Evolutionary conservation across 169 alveolate genomes (phyloP).

Genomic region (Theileria orientalis): DNA sequence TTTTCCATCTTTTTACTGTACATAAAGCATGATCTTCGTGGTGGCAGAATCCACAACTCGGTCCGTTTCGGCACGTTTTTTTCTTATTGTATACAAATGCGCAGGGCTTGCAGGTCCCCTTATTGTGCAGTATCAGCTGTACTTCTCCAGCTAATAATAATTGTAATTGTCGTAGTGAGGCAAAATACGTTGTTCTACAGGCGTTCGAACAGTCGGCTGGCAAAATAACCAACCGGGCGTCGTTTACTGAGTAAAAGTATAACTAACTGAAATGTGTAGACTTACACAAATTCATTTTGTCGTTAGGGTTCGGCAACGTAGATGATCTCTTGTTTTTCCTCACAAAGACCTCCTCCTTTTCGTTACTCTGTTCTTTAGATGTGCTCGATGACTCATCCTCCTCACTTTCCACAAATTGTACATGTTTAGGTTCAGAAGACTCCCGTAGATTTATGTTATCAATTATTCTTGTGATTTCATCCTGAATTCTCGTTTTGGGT

Average conservation of each 20-base stretch:
- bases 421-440: slow-evolving; percentile 10
- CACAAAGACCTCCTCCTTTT: background rate
- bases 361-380: slow-evolving; percentile 5
- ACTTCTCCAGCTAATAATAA: slow-evolving; percentile 43
- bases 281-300: slow-evolving; percentile 10
- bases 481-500: background rate
- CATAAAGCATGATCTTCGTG: slow-evolving; percentile 76
- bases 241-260: background rate
- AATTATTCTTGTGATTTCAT: slow-evolving; percentile 47
- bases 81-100: slow-evolving; percentile 78
- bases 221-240: too few species aligned
- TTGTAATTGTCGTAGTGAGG: background rate
- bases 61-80: slow-evolving; percentile 80
- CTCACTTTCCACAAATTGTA: slow-evolving; percentile 33
- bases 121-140: slow-evolving; percentile 61
- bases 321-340: slow-evolving; percentile 23
- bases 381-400: slow-evolving; percentile 2
- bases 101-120: slow-evolving; percentile 80
- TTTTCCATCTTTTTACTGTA: slow-evolving; percentile 78
- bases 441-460: slow-evolving; percentile 34
- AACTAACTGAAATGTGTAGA: background rate
- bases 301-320: slow-evolving; percentile 44
- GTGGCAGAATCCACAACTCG: slow-evolving; percentile 74
- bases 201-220: too few species aligned
- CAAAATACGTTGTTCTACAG: too few species aligned